Base-by-base conservation (phyloP, 2,329 filamentous ascomycete genomes). In the Talaromyces sp. region DNA sequence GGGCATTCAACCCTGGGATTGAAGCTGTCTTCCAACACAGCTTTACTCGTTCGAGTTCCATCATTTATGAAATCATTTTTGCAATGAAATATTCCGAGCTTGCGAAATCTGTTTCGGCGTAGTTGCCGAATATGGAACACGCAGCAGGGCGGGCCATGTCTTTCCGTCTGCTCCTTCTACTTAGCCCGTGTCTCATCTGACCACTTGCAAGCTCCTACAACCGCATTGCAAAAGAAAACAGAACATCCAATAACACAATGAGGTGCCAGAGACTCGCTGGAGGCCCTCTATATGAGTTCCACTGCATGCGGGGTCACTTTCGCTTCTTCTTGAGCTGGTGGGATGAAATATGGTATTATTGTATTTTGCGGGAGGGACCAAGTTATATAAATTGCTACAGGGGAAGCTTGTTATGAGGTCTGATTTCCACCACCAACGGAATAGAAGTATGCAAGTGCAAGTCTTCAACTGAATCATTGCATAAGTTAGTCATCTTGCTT, bases 161-260 rank as follows among this genome's bases (percentile, higher is more conserved):
- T 45, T 22, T 45, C 41, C 64, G 69, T 3, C 66, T 33, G 16
- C 14, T 41, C 14, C 39, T 41, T 16, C 16, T 41, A 41, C 39
- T n/a, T 9, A 16, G 39, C 39, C 39, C 16, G 39, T 9, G 14
- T 19, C n/a, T 19, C 41, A 43, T 43, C 41, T 43, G 41, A 43
- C 9, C 7, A 43, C 41, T 8, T 4, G n/a, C 27, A 31, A 6
- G 7, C 6, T 31, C 27, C 27, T 19, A 43, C 16, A 43, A 39
- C 37, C 11, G 14, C 37, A 13, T 14, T 39, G 37, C 10, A 5
- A 39, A 39, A 13, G 11, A 13, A 14, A n/a, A n/a, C 37, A 41
- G n/a, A 43, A 4, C 8, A 43, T 43, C 41, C 41, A 43, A 43
- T 43, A 10, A 19, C n/a, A 19, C 41, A 19, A 43, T 19, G n/a